Conservation (phyloP, 208 protist genomes). For the Sergeia podlipaevii region DNA sequence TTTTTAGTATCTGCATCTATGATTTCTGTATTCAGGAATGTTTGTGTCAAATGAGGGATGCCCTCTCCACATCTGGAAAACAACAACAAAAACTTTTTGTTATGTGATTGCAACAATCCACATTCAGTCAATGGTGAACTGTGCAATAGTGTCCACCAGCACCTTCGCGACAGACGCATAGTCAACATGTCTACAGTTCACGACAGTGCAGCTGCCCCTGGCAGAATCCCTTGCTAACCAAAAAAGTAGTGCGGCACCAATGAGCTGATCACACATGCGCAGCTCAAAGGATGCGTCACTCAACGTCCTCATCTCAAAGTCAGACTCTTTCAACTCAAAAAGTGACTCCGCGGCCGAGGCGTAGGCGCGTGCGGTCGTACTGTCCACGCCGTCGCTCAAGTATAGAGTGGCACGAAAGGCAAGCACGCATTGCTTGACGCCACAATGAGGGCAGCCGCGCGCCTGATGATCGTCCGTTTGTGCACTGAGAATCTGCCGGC, state of each 20-base stretch:
- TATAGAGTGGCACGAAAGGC: conserved; percentile 17
- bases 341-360: conserved; percentile 26
- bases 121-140: too few species aligned
- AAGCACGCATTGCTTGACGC: conserved; percentile 8
- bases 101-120: too few species aligned
- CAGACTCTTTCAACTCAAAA: conserved; percentile 13
- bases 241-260: conserved; percentile 37
- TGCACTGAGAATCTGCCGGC: background rate
- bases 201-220: conserved; percentile 13
- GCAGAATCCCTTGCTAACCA: conserved; percentile 24
- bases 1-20: conserved; percentile 11
- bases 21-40: too few species aligned
- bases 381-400: conserved; percentile 41
- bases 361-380: conserved; percentile 17
- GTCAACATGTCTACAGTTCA: conserved; percentile 34
- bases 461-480: background rate
- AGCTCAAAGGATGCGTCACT: conserved; percentile 1
- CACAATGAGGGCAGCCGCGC: conserved; percentile 19
- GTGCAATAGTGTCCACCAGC: too few species aligned
- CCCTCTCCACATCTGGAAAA: too few species aligned
- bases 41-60: too few species aligned
- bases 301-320: conserved; percentile 7
- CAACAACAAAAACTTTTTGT: too few species aligned
- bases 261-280: background rate
- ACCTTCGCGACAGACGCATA: too few species aligned